Evolutionary conservation across 345 rosid species (phyloP).

Genomic region (Microthlaspi erraticum): DNA sequence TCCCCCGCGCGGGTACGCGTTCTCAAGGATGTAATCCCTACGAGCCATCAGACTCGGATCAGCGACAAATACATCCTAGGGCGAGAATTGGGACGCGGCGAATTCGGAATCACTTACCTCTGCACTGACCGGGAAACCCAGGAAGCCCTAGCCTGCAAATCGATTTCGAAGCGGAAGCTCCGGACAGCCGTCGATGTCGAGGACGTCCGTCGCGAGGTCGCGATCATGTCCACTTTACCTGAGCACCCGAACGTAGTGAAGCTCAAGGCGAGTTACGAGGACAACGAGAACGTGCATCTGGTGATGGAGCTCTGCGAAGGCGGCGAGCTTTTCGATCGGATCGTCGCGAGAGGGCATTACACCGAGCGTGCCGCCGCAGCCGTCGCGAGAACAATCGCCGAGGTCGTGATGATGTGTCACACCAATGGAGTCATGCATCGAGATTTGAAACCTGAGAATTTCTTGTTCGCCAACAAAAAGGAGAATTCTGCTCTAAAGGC

Average conservation of each 20-base stretch:
- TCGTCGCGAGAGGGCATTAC: constrained; percentile 94
- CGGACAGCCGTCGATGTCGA: constrained; percentile 89
- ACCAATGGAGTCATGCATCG: constrained; percentile 91
- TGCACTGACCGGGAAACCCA: constrained; percentile 83
- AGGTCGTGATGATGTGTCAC: constrained; percentile 95
- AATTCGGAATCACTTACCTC: constrained; percentile 91
- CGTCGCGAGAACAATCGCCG: constrained; percentile 77
- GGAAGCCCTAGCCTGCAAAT: constrained; percentile 82
- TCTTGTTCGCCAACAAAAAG: constrained; percentile 88
- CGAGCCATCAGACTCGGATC: constrained; percentile 70
- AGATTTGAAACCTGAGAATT: constrained; percentile 96
- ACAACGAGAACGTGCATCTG: constrained; percentile 81
- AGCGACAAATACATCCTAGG: constrained; percentile 86
- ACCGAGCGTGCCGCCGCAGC: constrained; percentile 92
- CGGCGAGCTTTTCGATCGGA: constrained; percentile 94
- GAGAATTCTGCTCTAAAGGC: constrained; percentile 81
- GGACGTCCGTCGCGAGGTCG: constrained; percentile 93
- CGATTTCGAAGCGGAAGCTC: constrained; percentile 85
- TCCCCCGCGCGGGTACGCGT: constrained; percentile 70
- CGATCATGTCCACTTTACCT: constrained; percentile 86
- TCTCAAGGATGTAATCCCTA: constrained; percentile 69
- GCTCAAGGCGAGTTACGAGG: constrained; percentile 93
- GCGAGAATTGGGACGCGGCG: constrained; percentile 90
- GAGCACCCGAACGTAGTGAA: constrained; percentile 86
- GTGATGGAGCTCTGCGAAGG: constrained; percentile 99